A percentile compares a stretch with the other conserved stretches of the same genome.
phyloP scores from a whole-genome alignment of 345 rosid genomes.

The Salix suchowensis region DNA sequence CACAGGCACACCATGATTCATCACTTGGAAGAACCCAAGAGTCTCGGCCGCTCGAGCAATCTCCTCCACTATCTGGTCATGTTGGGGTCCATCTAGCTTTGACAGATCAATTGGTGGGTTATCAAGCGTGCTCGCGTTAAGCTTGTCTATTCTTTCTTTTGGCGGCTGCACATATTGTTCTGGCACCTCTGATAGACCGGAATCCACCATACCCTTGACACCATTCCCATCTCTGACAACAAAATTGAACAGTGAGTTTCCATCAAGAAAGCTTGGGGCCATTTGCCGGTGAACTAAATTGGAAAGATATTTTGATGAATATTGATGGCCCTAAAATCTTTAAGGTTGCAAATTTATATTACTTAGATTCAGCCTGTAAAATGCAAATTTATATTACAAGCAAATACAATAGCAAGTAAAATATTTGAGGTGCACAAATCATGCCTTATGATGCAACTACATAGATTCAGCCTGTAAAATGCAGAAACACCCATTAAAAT shows the following conservation, averaged over 20 bases:
- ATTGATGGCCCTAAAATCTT: background rate
- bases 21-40: slow-evolving; percentile 56
- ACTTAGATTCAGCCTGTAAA: too few relatives aligned
- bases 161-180: slow-evolving; percentile 24
- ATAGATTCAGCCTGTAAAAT: too few relatives aligned
- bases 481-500: too few relatives aligned
- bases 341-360: background rate
- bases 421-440: too few relatives aligned
- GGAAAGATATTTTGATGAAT: background rate
- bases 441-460: too few relatives aligned
- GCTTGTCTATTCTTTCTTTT: slow-evolving; percentile 41
- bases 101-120: slow-evolving; percentile 43
- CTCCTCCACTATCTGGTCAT: slow-evolving; percentile 28
- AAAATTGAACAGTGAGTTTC: slow-evolving; percentile 36
- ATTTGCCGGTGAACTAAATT: background rate
- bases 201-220: slow-evolving; percentile 53
- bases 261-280: slow-evolving; percentile 31
- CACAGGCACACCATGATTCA: slow-evolving; percentile 48
- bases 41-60: slow-evolving; percentile 46
- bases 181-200: slow-evolving; percentile 42
- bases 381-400: background rate
- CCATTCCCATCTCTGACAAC: slow-evolving; percentile 50
- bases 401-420: too few relatives aligned
- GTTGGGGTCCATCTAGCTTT: slow-evolving; percentile 36
- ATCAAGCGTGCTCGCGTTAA: slow-evolving; percentile 6